Evolutionary conservation across 106 monocot genomes (phyloP), one percentile per base, ranked within the genome.

Genomic region (Apostasia shenzhenica): DNA sequence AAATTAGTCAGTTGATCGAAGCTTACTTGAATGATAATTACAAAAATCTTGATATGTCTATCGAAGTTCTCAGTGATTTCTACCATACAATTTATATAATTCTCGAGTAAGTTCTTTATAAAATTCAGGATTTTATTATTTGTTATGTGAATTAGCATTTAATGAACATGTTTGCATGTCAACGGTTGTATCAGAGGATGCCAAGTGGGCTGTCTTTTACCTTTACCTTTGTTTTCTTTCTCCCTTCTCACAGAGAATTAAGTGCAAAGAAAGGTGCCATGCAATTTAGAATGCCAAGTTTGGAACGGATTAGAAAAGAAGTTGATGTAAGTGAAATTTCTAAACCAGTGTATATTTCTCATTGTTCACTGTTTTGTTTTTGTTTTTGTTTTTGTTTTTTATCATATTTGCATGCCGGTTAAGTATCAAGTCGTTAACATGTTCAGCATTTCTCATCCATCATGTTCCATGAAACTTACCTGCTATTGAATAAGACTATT

Each of bases 81-180:
- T 62, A 45, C 45, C 62, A 62, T 45, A 10, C n/a, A 45, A 62
- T 62, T 62, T 62, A 62, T 62, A 45, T 44, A n/a, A 41, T 62
- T 45, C 44, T 62, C 12, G 62, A 45, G 62, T 62, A 62, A 62
- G 62, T 5, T 5, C 50, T 8, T 50, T 50, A 5, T 50, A 8
- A 50, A 4, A 5, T 50, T 50, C 50, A 26, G 26, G 26, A 26
- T 26, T 26, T 26, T 26, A 26, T 26, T 26, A 50, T 50, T 50
- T 50, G 50, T 50, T 50, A 5, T 5, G 50, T 4, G 50, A 50
- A 50, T 26, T 26, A 26, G 26, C 26, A 26, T 26, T 26, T 26
- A 26, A 26, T 26, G 26, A 26, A 26, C 26, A 26, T 26, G 26
- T 26, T 26, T 26, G 26, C 26, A 26, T 26, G 26, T 26, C 26